These are phyloP conservation scores for Myrica gale DNA, from an alignment of 306 rosid species.

Conservation along the genomic window DNA sequence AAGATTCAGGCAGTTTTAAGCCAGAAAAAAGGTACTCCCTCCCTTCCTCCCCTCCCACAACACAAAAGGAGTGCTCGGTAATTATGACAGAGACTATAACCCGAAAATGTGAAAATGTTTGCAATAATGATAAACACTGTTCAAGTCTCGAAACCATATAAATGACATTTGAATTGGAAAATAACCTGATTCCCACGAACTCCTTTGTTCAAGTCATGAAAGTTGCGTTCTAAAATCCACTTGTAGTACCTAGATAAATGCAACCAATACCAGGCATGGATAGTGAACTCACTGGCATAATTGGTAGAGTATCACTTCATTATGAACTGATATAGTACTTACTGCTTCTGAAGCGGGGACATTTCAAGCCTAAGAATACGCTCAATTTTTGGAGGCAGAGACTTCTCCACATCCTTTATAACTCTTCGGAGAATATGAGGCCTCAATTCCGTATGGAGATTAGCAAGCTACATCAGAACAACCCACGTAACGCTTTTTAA, in stretches of 20 bases:
- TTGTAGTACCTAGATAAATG: conserved; percentile 75
- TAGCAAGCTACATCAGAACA: conserved; percentile 69
- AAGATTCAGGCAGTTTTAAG: conserved; percentile 12
- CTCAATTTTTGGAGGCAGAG: conserved; percentile 98
- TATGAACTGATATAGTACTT: conserved; percentile 31
- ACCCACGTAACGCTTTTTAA: not conserved
- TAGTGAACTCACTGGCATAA: conserved; percentile 21
- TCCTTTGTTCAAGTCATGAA: conserved; percentile 96
- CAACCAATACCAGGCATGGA: conserved; percentile 24
- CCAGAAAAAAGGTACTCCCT: no score
- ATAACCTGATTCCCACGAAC: conserved; percentile 99
- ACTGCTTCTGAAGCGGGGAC: conserved; percentile 99
- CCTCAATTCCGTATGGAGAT: conserved; percentile 94
- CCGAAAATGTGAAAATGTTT: not conserved
- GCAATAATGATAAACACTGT: not conserved
- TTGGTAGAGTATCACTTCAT: conserved; percentile 3
- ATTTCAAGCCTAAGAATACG: conserved; percentile 96
- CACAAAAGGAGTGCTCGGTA: not conserved
- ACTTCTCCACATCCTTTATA: conserved; percentile 98
- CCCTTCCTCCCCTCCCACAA: not conserved
- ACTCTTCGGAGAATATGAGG: conserved; percentile 99
- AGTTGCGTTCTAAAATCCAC: conserved; percentile 99
- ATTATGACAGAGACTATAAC: not conserved
- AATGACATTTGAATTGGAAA: conserved; percentile 19
- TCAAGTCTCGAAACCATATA: conserved; percentile 10